Evolutionary conservation across 2,329 filamentous ascomycete species (phyloP).

Genomic region (Pseudogymnoascus sp.): DNA sequence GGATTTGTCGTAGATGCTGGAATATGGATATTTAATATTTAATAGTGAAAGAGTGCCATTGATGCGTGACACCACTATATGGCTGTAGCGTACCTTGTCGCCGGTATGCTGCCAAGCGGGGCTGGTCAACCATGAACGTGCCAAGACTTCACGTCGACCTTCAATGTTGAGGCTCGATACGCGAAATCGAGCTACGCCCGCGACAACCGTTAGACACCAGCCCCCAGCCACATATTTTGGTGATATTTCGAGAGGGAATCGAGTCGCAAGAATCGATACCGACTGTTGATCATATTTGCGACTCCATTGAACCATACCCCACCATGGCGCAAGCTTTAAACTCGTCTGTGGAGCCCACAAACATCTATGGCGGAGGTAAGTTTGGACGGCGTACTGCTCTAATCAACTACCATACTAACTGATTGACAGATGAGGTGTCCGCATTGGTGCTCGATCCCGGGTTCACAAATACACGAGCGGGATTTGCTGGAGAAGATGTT

Average conservation of each 20-base stretch:
- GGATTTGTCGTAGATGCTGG: neutral
- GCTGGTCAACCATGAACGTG: constrained; percentile 1
- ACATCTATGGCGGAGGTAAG: constrained; percentile 56
- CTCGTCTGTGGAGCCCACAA: constrained; percentile 50
- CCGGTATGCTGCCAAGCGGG: neutral
- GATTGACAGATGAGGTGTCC: constrained; percentile 76
- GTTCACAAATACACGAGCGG: constrained; percentile 82
- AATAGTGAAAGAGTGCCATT: neutral
- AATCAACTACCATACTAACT: constrained; percentile 8
- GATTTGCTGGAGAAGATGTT: constrained; percentile 95
- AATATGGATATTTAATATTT: neutral
- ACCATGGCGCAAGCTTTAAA: constrained; percentile 41
- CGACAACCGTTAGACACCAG: constrained; percentile 5
- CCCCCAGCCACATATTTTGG: constrained; percentile 6
- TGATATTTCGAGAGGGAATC: constrained; percentile 5
- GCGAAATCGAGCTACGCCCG: constrained; percentile 6
- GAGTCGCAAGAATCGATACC: constrained; percentile 6
- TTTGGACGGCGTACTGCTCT: constrained; percentile 14
- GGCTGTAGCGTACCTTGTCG: constrained; percentile 1
- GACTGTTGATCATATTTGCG: constrained; percentile 2
- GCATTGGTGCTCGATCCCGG: constrained; percentile 95
- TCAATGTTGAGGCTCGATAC: constrained; percentile 1
- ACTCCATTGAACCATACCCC: neutral
- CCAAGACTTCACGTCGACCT: constrained; percentile 9
- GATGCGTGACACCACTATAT: constrained; percentile 3